Evolutionary conservation across 2,329 filamentous ascomycete species (phyloP).

Genomic region (Claviceps capensis): DNA sequence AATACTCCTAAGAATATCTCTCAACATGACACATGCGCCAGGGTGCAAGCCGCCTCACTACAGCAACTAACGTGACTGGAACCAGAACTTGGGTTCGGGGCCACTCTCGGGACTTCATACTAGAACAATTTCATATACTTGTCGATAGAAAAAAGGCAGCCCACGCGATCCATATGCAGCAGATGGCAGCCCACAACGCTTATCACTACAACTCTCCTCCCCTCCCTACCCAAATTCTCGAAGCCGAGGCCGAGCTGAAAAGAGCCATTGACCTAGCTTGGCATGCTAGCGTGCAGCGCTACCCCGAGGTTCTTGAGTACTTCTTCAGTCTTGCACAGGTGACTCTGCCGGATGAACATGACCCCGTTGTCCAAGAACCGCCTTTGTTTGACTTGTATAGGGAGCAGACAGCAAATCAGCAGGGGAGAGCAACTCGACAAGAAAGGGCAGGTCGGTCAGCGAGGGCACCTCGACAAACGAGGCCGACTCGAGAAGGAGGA

Average conservation of each 20-base stretch:
- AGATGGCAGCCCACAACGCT: conserved; percentile 39
- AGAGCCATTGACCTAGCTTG: conserved; percentile 68
- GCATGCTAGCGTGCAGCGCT: conserved; percentile 59
- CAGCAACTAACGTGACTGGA: conserved; percentile 7
- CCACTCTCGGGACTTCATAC: conserved; percentile 54
- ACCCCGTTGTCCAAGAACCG: conserved; percentile 44
- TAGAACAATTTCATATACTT: conserved; percentile 49
- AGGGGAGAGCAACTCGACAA: conserved; percentile 9
- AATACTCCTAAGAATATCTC: conserved; percentile 9
- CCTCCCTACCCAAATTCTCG: conserved; percentile 47
- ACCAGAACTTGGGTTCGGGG: conserved; percentile 47
- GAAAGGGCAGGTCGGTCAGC: no score
- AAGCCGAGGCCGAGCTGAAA: conserved; percentile 53
- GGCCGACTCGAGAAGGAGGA: conserved; percentile 26
- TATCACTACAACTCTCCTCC: conserved; percentile 44
- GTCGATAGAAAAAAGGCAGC: conserved; percentile 46
- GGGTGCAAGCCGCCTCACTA: background rate
- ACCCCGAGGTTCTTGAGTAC: conserved; percentile 72
- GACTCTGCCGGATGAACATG: conserved; percentile 48
- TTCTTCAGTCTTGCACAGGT: conserved; percentile 61
- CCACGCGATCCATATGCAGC: conserved; percentile 41
- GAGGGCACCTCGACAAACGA: conserved; percentile 22
- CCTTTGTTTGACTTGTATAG: conserved; percentile 40
- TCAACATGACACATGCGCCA: background rate
- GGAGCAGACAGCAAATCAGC: conserved; percentile 32